Conservation (phyloP, 805 yeast genomes). For the Yarrowia alimentaria region DNA sequence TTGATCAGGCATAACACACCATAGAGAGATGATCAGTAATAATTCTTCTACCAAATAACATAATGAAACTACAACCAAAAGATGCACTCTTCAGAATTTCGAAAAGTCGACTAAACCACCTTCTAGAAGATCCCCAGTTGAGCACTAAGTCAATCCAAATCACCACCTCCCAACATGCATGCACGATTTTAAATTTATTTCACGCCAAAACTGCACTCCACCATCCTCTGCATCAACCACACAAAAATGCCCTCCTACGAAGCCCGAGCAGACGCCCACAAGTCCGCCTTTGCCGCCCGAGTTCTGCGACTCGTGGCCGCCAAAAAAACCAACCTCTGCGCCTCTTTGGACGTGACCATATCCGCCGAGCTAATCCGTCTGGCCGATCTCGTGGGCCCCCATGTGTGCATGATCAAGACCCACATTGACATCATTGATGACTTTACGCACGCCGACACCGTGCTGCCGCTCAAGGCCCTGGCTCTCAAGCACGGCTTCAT, state of each 20-base stretch:
- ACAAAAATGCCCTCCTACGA: slow-evolving; percentile 47
- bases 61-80: too few species aligned
- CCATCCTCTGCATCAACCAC: neutral
- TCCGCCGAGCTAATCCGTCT: slow-evolving; percentile 71
- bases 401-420: slow-evolving; percentile 86
- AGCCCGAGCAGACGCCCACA: slow-evolving; percentile 66
- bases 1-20: too few species aligned
- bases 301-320: slow-evolving; percentile 69
- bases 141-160: too few species aligned
- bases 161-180: too few species aligned
- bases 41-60: too few species aligned
- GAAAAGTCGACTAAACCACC: too few species aligned
- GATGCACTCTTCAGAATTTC: too few species aligned
- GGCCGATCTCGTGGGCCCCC: slow-evolving; percentile 83
- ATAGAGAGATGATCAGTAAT: too few species aligned
- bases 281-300: slow-evolving; percentile 75
- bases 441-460: slow-evolving; percentile 76
- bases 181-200: neutral
- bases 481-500: slow-evolving; percentile 81
- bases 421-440: slow-evolving; percentile 93
- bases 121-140: too few species aligned
- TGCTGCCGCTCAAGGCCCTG: slow-evolving; percentile 67
- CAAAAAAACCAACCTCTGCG: slow-evolving; percentile 87
- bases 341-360: slow-evolving; percentile 85
- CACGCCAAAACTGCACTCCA: slow-evolving; percentile 1